These are phyloP conservation scores for Fomitopsis schrenkii DNA, from an alignment of 1,284 basidiomycete species.

Conservation along the genomic window DNA sequence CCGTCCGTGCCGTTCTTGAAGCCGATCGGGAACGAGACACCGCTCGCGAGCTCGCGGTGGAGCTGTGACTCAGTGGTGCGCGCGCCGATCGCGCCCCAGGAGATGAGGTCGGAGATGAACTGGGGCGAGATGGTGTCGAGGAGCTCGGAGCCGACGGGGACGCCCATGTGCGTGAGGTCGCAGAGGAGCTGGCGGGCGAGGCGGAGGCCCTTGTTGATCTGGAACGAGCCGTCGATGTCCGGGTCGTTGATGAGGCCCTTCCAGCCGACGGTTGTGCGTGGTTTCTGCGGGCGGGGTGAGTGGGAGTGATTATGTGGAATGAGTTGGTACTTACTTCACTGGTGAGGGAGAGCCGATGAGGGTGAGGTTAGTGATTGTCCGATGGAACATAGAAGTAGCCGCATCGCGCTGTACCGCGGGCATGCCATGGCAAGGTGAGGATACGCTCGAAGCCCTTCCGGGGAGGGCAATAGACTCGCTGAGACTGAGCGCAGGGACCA, in stretches of 20 bases:
- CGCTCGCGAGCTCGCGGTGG: conserved; percentile 90
- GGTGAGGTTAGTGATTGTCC: no score
- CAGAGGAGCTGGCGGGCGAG: conserved; percentile 86
- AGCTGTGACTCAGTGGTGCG: conserved; percentile 94
- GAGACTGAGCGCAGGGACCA: neutral
- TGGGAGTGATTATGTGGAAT: conserved; percentile 1
- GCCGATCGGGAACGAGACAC: conserved; percentile 88
- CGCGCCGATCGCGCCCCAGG: conserved; percentile 98
- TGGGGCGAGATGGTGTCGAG: conserved; percentile 93
- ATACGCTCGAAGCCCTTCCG: no score
- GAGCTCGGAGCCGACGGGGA: conserved; percentile 94
- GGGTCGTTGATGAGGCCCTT: conserved; percentile 91
- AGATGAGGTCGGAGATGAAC: conserved; percentile 78
- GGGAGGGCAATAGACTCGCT: no score
- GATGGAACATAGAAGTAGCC: no score
- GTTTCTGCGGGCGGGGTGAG: conserved; percentile 50
- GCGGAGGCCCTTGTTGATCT: conserved; percentile 95
- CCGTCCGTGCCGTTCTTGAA: conserved; percentile 99
- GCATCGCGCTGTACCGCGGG: no score
- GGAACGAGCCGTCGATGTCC: conserved; percentile 89
- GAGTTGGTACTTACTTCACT: conserved; percentile 43
- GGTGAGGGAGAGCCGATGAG: neutral
- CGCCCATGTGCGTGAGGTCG: conserved; percentile 83
- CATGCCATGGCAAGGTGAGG: no score
- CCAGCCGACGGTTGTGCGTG: conserved; percentile 86